A percentile compares a stretch with the other conserved stretches of the same genome.
Evolutionary conservation across 352 stramenopile species (phyloP).

Genomic region (Globisporangium canariense): DNA sequence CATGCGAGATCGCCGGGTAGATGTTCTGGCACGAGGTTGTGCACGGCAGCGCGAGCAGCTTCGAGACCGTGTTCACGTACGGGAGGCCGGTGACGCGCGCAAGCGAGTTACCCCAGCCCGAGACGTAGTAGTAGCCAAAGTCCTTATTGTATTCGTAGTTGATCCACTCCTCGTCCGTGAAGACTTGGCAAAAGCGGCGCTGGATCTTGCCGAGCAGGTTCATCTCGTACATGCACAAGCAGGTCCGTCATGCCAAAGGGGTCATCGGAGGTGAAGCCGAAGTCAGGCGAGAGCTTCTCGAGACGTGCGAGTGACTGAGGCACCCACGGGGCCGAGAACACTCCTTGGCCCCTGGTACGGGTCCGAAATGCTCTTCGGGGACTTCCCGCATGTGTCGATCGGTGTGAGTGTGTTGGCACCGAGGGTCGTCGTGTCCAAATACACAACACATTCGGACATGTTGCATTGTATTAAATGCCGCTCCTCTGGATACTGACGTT

Average conservation of each 20-base stretch:
- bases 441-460: no score
- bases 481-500: no score
- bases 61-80: slow-evolving; percentile 38
- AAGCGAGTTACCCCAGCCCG: slow-evolving; percentile 39
- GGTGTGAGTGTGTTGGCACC: slow-evolving; percentile 51
- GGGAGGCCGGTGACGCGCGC: slow-evolving; percentile 39
- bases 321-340: slow-evolving; percentile 12
- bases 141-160: slow-evolving; percentile 54
- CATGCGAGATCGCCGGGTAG: slow-evolving; percentile 48
- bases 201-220: slow-evolving; percentile 40
- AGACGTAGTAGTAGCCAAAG: slow-evolving; percentile 55
- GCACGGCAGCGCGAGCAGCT: slow-evolving; percentile 36
- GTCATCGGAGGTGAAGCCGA: slow-evolving; percentile 34
- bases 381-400: slow-evolving; percentile 49
- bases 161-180: slow-evolving; percentile 54
- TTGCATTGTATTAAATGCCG: no score
- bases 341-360: background rate
- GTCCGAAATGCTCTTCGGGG: slow-evolving; percentile 32
- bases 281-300: slow-evolving; percentile 35
- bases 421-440: no score
- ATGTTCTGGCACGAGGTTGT: slow-evolving; percentile 52
- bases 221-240: slow-evolving; percentile 45
- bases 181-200: slow-evolving; percentile 42
- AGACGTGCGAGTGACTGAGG: slow-evolving; percentile 21
- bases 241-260: slow-evolving; percentile 47